Conservation (phyloP, 1,284 basidiomycete species). For the Cryptococcus wingfieldii region DNA sequence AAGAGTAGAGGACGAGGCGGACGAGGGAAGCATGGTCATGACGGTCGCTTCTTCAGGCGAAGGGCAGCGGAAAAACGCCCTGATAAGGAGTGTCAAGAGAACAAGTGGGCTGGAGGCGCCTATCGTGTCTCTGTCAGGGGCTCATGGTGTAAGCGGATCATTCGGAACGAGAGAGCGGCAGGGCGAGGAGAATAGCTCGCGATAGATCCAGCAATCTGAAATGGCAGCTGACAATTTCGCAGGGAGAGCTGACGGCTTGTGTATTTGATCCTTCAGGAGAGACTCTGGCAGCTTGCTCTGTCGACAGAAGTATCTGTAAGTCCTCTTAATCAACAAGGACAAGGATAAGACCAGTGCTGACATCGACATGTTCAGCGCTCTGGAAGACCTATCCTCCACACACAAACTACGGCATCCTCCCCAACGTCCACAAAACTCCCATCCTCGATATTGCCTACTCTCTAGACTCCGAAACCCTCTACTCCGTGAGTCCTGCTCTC, state of each 20-base stretch:
- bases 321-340: not conserved
- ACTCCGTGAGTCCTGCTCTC: slow-evolving; percentile 31
- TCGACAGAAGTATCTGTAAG: slow-evolving; percentile 47
- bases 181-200: not conserved
- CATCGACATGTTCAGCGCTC: slow-evolving; percentile 28
- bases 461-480: slow-evolving; percentile 44
- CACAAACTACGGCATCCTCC: slow-evolving; percentile 48
- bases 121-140: slow-evolving; percentile 42
- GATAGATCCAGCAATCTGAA: not conserved
- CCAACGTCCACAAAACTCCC: slow-evolving; percentile 48
- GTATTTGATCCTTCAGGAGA: slow-evolving; percentile 49
- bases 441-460: slow-evolving; percentile 49
- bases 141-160: slow-evolving; percentile 41
- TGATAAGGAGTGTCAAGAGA: slow-evolving; percentile 44
- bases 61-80: slow-evolving; percentile 42
- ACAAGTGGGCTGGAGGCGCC: slow-evolving; percentile 47
- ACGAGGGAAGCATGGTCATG: slow-evolving; percentile 28
- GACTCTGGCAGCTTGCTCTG: slow-evolving; percentile 46
- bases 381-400: slow-evolving; percentile 51
- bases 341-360: not conserved
- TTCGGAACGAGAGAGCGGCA: not conserved
- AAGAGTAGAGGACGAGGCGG: slow-evolving; percentile 42
- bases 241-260: slow-evolving; percentile 49
- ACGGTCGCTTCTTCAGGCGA: slow-evolving; percentile 46
- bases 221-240: not conserved